Percentiles rank a stretch among this genome's conserved stretches.
These are phyloP conservation scores for Diatrype stigma DNA, from an alignment of 2,329 filamentous ascomycete genomes.

Conservation along the genomic window DNA sequence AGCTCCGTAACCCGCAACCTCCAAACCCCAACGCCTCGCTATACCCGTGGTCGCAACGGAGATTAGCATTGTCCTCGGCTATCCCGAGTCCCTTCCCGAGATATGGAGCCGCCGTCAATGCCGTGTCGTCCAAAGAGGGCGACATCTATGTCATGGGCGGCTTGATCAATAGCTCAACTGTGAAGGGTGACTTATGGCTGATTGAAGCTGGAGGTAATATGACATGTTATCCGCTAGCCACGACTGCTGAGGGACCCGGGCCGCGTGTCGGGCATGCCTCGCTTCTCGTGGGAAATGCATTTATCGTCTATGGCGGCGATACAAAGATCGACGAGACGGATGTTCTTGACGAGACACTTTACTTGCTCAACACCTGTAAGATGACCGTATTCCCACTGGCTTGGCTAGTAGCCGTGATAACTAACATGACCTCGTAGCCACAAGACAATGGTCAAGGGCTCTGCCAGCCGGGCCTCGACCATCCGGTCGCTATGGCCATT, in stretches of 20 bases:
- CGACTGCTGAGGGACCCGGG: slow-evolving; percentile 88
- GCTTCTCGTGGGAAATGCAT: slow-evolving; percentile 93
- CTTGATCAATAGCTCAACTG: slow-evolving; percentile 87
- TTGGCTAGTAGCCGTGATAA: background rate
- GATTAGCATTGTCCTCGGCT: slow-evolving; percentile 77
- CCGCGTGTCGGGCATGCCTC: slow-evolving; percentile 93
- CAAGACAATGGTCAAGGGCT: slow-evolving; percentile 95
- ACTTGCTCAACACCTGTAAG: slow-evolving; percentile 96
- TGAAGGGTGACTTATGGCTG: slow-evolving; percentile 97
- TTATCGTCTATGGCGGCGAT: slow-evolving; percentile 97
- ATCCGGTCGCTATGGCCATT: slow-evolving; percentile 90
- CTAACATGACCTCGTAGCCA: slow-evolving; percentile 54
- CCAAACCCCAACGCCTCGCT: slow-evolving; percentile 68
- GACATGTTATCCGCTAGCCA: slow-evolving; percentile 86
- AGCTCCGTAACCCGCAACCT: slow-evolving; percentile 48
- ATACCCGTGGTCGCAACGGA: slow-evolving; percentile 93
- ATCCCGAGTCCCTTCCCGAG: slow-evolving; percentile 87
- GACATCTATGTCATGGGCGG: slow-evolving; percentile 98
- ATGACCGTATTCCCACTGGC: slow-evolving; percentile 12
- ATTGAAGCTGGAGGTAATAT: slow-evolving; percentile 85
- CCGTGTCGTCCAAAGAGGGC: slow-evolving; percentile 89
- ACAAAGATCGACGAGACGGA: slow-evolving; percentile 95
- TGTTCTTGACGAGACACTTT: slow-evolving; percentile 88
- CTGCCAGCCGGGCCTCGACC: slow-evolving; percentile 82
- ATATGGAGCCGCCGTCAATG: slow-evolving; percentile 95